Evolutionary conservation across 495 filamentous ascomycete species (phyloP), one percentile per base, ranked within the genome.

Genomic region (Physcia stellaris): DNA sequence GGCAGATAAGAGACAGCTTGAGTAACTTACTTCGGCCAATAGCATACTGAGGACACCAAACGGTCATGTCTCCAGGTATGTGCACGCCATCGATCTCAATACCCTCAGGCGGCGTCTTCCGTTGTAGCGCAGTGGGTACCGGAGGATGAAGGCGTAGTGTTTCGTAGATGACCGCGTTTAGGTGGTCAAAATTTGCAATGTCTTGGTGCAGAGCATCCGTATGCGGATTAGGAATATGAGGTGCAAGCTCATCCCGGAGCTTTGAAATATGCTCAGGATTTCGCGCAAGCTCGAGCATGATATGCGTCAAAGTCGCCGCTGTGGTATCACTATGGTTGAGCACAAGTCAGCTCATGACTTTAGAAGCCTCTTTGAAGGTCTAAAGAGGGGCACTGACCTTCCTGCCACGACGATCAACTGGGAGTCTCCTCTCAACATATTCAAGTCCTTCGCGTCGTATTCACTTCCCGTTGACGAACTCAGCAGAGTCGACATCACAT

Each of bases 151-250:
- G 48, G 5, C 68, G 54, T 24, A 72, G 47, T 0, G 63, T 50
- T 47, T 75, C 68, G 31, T 63, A 63, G 46, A 72, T 70, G 27
- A 65, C 52, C 6, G 51, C 55, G 32, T 67, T 62, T 13, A 73
- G 46, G 30, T 60, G 50, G 2, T 38, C 27, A 9, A 52, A 29
- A 31, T 35, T 31, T 18, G 49, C 39, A 6, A 51, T 30, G 11
- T 42, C 42, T 1, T 39, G 23, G 34, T 57, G 46, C 21, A 21
- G 4, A 4, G 26, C 37, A 13, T 44, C 40, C 6, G 34, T 29
- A 1, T 34, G 30, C 40, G 50, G 4, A 43, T 35, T 10, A 27
- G 38, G 15, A 37, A 50, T 11, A 9, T 33, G 42, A 12, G 35
- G 27, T 1, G 24, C 39, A 7, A 66, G 50, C 24, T 58, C 59